phyloP scores from a whole-genome alignment of 2,329 filamentous ascomycete species.

The Phialocephala subalpina region DNA sequence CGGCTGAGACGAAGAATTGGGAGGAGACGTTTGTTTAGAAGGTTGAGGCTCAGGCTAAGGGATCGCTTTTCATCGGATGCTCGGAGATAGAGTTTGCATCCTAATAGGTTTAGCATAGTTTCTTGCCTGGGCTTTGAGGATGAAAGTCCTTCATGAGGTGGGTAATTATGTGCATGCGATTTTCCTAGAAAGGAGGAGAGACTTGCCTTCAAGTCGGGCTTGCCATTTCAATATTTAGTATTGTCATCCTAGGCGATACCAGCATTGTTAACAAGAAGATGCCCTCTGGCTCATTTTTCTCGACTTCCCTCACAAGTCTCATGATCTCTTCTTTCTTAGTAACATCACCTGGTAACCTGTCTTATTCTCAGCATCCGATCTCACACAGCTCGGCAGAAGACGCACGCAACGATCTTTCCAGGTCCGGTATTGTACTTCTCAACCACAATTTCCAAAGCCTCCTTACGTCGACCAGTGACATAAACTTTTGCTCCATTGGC shows the following conservation, averaged over 20 bases:
- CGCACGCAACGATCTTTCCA: conserved; percentile 41
- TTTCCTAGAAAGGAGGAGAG: not conserved
- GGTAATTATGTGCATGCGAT: not conserved
- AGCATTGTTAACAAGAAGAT: conserved; percentile 65
- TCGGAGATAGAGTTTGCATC: conserved; percentile 55
- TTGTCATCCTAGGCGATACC: conserved; percentile 63
- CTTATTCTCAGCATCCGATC: not conserved
- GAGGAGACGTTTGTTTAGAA: conserved; percentile 78
- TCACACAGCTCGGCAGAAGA: conserved; percentile 9
- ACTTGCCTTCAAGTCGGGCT: conserved; percentile 54
- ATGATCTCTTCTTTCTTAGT: conserved; percentile 65
- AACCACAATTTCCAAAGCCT: conserved; percentile 40
- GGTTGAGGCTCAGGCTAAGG: conserved; percentile 68
- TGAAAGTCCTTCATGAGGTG: not conserved
- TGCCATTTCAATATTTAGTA: conserved; percentile 56
- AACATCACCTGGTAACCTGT: conserved; percentile 60
- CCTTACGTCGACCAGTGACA: conserved; percentile 38
- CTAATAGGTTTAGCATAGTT: conserved; percentile 14
- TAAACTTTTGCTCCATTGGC: conserved; percentile 43
- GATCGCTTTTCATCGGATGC: conserved; percentile 56
- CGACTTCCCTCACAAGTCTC: conserved; percentile 59
- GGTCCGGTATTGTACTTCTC: conserved; percentile 61
- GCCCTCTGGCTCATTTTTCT: conserved; percentile 59
- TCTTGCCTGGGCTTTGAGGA: not conserved
- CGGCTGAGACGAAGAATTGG: conserved; percentile 68